Evolutionary conservation across 2,329 filamentous ascomycete species (phyloP).

Genomic region (Cladosporium velox): DNA sequence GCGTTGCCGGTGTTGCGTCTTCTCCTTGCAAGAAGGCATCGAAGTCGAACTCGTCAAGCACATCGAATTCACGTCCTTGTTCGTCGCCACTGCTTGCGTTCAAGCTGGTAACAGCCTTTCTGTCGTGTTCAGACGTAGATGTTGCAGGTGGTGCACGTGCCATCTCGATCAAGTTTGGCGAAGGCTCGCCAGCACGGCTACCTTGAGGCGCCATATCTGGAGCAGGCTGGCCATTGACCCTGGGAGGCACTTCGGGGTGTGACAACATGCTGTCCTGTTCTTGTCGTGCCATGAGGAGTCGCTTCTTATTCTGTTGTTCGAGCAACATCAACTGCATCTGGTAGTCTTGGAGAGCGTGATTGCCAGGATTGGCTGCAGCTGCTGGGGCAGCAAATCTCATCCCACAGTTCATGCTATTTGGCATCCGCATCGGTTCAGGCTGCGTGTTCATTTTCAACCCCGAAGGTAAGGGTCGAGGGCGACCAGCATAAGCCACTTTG

Average conservation of each 20-base stretch:
- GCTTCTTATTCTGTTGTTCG: constrained; percentile 85
- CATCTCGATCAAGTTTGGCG: constrained; percentile 76
- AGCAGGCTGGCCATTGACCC: constrained; percentile 47
- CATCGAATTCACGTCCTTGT: constrained; percentile 56
- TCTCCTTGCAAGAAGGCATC: constrained; percentile 60
- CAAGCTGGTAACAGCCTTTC: neutral
- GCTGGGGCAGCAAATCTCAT: neutral
- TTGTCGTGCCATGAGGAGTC: constrained; percentile 79
- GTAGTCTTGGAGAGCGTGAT: constrained; percentile 82
- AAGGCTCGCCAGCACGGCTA: constrained; percentile 64
- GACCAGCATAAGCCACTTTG: neutral
- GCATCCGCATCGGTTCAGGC: neutral
- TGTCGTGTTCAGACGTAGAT: neutral
- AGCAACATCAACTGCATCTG: constrained; percentile 87
- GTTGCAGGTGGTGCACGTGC: constrained; percentile 57
- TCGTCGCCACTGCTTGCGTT: neutral
- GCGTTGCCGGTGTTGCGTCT: neutral
- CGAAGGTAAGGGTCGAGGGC: neutral
- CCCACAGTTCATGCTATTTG: neutral
- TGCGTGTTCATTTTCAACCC: neutral
- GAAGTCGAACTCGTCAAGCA: constrained; percentile 68
- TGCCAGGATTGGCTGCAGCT: constrained; percentile 55
- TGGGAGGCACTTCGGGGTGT: constrained; percentile 46
- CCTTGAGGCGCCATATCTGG: constrained; percentile 68
- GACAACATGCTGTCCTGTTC: constrained; percentile 68